phyloP scores from a whole-genome alignment of 805 yeast species.

The Millerago galiae region DNA sequence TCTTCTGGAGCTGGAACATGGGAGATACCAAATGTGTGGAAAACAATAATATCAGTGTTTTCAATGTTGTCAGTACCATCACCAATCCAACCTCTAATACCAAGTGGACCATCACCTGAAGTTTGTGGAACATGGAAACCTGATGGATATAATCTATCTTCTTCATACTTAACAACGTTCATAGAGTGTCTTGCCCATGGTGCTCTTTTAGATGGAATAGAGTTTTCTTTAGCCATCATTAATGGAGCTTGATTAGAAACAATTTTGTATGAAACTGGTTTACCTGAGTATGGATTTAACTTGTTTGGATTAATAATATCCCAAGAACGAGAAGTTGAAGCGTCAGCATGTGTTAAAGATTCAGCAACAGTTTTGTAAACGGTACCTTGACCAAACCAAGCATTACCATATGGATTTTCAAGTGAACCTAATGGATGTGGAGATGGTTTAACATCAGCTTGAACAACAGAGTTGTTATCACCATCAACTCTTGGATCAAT shows the following conservation, averaged over 20 bases:
- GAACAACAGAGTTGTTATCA: conserved; percentile 67
- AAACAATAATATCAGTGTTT: conserved; percentile 65
- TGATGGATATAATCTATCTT: conserved; percentile 72
- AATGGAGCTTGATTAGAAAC: conserved; percentile 72
- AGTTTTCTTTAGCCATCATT: conserved; percentile 65
- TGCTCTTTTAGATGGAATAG: conserved; percentile 74
- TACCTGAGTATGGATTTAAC: conserved; percentile 61
- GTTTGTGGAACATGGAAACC: conserved; percentile 74
- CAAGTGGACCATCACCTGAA: conserved; percentile 61
- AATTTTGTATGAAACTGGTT: conserved; percentile 71
- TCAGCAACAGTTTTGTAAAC: conserved; percentile 64
- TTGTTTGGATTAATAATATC: conserved; percentile 69
- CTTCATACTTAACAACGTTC: conserved; percentile 65
- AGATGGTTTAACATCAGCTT: conserved; percentile 55
- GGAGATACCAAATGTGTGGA: conserved; percentile 80
- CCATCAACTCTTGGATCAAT: conserved; percentile 80
- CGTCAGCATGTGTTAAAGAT: conserved; percentile 55
- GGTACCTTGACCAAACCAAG: conserved; percentile 58
- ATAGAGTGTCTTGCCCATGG: conserved; percentile 69
- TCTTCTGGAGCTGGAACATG: conserved; percentile 89
- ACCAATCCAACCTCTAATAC: conserved; percentile 65
- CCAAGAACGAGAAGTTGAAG: conserved; percentile 67
- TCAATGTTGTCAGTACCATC: conserved; percentile 53
- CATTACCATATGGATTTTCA: conserved; percentile 77
- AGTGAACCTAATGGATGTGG: conserved; percentile 55